A percentile compares a stretch with the other conserved stretches of the same genome.
phyloP scores from a whole-genome alignment of 345 rosid genomes.

The Anastatica hierochuntica region DNA sequence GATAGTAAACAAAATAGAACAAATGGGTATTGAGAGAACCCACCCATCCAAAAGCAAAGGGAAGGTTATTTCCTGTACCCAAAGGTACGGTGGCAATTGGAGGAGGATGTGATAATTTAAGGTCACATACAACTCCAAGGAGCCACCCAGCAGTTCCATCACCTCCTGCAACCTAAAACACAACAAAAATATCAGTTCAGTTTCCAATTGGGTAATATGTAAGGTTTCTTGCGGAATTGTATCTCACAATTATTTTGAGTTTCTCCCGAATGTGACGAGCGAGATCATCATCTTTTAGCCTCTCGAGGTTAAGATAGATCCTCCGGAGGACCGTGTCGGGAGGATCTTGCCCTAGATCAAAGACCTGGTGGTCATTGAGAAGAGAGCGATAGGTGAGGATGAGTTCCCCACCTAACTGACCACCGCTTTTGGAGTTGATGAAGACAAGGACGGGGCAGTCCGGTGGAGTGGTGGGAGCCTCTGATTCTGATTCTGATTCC shows the following conservation, averaged over 20 bases:
- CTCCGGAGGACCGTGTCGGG: constrained; percentile 59
- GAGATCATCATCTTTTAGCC: constrained; percentile 42
- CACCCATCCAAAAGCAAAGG: constrained; percentile 96
- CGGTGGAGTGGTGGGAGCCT: constrained; percentile 35
- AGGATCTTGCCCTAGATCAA: constrained; percentile 65
- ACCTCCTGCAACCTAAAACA: constrained; percentile 93
- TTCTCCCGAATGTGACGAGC: constrained; percentile 44
- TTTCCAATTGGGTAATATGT: too few species aligned
- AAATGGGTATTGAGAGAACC: too few species aligned
- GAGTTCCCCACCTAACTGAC: constrained; percentile 86
- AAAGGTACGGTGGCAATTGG: constrained; percentile 90
- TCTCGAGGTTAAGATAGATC: constrained; percentile 59
- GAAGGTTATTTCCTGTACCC: constrained; percentile 96
- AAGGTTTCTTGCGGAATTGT: too few species aligned
- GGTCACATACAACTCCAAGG: constrained; percentile 89
- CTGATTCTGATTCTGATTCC: constrained; percentile 19
- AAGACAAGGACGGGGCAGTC: constrained; percentile 66
- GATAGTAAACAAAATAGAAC: too few species aligned
- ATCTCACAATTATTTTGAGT: constrained; percentile 65
- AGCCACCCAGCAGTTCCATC: constrained; percentile 99
- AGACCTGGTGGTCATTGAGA: constrained; percentile 62
- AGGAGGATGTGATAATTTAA: constrained; percentile 74
- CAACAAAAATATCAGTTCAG: too few species aligned
- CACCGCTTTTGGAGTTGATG: constrained; percentile 88
- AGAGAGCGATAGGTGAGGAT: constrained; percentile 57